These are phyloP conservation scores for Hemileia vastatrix DNA, from an alignment of 1,284 basidiomycete species.

Conservation along the genomic window DNA sequence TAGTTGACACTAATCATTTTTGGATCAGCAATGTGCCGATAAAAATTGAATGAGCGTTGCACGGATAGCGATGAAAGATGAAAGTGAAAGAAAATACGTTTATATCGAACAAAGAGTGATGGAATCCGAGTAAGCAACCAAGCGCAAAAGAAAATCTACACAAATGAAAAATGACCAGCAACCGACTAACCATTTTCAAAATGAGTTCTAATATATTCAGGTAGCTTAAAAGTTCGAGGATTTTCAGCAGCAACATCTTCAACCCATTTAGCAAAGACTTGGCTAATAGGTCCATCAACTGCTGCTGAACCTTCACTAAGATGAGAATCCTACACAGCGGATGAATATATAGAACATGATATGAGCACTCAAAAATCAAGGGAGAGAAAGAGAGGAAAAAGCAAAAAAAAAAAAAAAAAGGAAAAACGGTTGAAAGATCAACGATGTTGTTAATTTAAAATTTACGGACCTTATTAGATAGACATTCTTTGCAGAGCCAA, in stretches of 20 bases:
- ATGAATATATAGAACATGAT: too few relatives aligned
- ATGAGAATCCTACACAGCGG: too few relatives aligned
- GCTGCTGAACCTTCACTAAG: slow-evolving; percentile 7
- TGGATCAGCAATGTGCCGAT: background rate
- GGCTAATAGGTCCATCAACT: too few relatives aligned
- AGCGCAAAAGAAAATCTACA: too few relatives aligned
- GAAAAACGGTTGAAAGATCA: background rate
- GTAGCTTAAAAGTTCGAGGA: slow-evolving; percentile 2
- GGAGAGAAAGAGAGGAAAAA: background rate
- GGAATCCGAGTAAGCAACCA: too few relatives aligned
- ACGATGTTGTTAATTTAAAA: too few relatives aligned
- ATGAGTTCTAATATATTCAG: background rate
- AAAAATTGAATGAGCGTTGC: background rate
- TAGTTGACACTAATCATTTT: background rate
- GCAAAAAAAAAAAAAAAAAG: background rate
- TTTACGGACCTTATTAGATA: background rate
- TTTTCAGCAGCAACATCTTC: too few relatives aligned
- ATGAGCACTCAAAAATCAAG: background rate
- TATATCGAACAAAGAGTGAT: too few relatives aligned
- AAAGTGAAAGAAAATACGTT: too few relatives aligned
- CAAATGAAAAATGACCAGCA: too few relatives aligned
- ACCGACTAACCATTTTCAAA: slow-evolving; percentile 2
- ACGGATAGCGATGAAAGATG: background rate
- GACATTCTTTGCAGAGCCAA: slow-evolving; percentile 7
- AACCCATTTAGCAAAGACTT: too few relatives aligned